phyloP scores from a whole-genome alignment of 2,329 filamentous ascomycete genomes.

The Aspergillus amoenus region DNA sequence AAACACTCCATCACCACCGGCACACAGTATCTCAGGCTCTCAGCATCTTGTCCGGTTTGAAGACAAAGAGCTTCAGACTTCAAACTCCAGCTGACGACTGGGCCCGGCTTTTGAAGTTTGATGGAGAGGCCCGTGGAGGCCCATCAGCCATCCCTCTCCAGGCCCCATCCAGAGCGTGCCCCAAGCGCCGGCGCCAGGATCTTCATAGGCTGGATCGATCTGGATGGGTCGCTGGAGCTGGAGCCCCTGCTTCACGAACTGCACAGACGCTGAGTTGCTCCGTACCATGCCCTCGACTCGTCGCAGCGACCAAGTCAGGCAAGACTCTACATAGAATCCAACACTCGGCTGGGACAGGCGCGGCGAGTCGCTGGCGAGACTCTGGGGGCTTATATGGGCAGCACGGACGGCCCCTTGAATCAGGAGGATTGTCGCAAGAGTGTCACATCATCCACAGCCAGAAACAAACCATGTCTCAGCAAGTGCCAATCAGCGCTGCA shows the following conservation, averaged over 20 bases:
- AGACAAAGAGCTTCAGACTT: background rate
- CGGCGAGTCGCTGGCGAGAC: background rate
- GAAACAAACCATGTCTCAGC: slow-evolving; percentile 38
- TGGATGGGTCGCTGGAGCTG: slow-evolving; percentile 14
- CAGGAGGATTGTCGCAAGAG: slow-evolving; percentile 14
- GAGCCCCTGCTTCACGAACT: slow-evolving; percentile 7
- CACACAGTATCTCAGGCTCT: background rate
- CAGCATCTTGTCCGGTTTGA: background rate
- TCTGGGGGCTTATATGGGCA: background rate
- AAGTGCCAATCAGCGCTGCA: slow-evolving; percentile 17
- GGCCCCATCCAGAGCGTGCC: slow-evolving; percentile 2
- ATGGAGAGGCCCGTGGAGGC: background rate
- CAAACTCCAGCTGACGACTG: background rate
- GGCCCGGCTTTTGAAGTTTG: background rate
- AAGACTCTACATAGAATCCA: too few species aligned
- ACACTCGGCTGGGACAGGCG: background rate
- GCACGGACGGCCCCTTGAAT: background rate
- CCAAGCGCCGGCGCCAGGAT: slow-evolving; percentile 14
- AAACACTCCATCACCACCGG: background rate
- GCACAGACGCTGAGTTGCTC: background rate
- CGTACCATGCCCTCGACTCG: too few species aligned
- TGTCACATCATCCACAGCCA: slow-evolving; percentile 23
- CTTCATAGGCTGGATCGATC: slow-evolving; percentile 15
- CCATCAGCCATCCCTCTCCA: background rate
- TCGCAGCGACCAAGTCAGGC: too few species aligned